Conservation (phyloP, 2,329 filamentous ascomycete species). For the Cyphellophora europaea region DNA sequence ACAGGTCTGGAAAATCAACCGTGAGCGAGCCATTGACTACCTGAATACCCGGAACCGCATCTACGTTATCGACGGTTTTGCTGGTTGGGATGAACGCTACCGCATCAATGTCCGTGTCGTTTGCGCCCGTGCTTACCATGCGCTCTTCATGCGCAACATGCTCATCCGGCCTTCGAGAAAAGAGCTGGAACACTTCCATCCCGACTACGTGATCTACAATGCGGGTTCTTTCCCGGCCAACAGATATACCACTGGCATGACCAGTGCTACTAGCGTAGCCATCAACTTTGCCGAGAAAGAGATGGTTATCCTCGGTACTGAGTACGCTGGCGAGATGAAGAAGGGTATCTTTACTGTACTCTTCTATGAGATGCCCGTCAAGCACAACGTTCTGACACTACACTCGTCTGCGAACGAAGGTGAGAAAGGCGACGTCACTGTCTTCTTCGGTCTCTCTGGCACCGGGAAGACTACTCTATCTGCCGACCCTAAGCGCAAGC, state of each 20-base stretch:
- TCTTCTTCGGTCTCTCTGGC: slow-evolving; percentile 98
- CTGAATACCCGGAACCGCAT: slow-evolving; percentile 98
- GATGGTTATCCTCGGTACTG: slow-evolving; percentile 99
- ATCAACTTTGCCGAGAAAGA: slow-evolving; percentile 99
- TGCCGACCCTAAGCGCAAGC: slow-evolving; percentile 86
- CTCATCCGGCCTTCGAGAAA: slow-evolving; percentile 85
- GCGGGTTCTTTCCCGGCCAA: slow-evolving; percentile 97
- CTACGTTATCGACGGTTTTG: slow-evolving; percentile 95
- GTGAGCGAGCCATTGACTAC: slow-evolving; percentile 97
- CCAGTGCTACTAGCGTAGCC: slow-evolving; percentile 90
- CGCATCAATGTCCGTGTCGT: slow-evolving; percentile 95
- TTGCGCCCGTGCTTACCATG: slow-evolving; percentile 98
- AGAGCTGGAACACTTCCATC: slow-evolving; percentile 95
- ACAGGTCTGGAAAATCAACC: slow-evolving; percentile 99
- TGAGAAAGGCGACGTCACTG: slow-evolving; percentile 84
- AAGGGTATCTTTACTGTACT: slow-evolving; percentile 98
- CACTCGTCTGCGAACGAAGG: slow-evolving; percentile 99
- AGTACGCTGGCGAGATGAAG: slow-evolving; percentile 97
- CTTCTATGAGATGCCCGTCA: slow-evolving; percentile 99
- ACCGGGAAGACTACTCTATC: slow-evolving; percentile 98
- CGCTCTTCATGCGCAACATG: slow-evolving; percentile 99
- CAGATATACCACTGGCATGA: slow-evolving; percentile 97
- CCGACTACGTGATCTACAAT: slow-evolving; percentile 99
- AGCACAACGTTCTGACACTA: slow-evolving; percentile 96
- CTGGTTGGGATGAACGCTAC: slow-evolving; percentile 98